Evolutionary conservation across 106 monocot species (phyloP).

Genomic region (Dioscorea alata): DNA sequence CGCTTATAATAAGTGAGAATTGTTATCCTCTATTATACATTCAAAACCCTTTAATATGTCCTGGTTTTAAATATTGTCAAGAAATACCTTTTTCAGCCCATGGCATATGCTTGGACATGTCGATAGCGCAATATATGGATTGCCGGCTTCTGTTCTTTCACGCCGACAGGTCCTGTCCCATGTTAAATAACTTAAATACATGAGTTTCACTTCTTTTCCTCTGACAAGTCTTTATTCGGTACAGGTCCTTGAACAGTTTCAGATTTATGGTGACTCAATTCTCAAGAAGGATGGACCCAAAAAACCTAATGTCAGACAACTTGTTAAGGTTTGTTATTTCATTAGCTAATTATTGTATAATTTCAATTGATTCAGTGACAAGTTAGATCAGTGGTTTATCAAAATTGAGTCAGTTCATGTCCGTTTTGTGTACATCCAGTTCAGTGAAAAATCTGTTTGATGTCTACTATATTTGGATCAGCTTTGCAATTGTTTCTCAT

Average conservation of each 20-base stretch:
- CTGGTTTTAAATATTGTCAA: not conserved
- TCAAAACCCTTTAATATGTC: not conserved
- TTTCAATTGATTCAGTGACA: not conserved
- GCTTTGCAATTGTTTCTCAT: not conserved
- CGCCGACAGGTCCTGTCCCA: constrained; percentile 64
- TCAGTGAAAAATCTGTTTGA: not conserved
- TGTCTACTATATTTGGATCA: not conserved
- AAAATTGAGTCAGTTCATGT: not conserved
- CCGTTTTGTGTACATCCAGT: not conserved
- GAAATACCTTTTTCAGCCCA: constrained; percentile 45
- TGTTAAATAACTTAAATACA: not conserved
- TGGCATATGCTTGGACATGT: constrained; percentile 80
- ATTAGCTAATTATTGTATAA: not conserved
- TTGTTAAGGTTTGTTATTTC: constrained; percentile 67
- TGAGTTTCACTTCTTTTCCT: not conserved
- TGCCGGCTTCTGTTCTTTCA: constrained; percentile 25
- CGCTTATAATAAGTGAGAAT: constrained; percentile 81
- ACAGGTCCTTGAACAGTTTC: constrained; percentile 80
- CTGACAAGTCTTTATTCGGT: constrained; percentile 5
- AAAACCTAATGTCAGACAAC: constrained; percentile 68
- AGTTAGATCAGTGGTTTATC: not conserved
- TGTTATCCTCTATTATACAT: not conserved
- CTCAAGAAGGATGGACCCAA: constrained; percentile 37
- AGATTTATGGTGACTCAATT: constrained; percentile 71
- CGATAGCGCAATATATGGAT: constrained; percentile 60